These are phyloP conservation scores for Naganishia sp. DNA, from an alignment of 1,284 basidiomycete genomes.

Conservation along the genomic window DNA sequence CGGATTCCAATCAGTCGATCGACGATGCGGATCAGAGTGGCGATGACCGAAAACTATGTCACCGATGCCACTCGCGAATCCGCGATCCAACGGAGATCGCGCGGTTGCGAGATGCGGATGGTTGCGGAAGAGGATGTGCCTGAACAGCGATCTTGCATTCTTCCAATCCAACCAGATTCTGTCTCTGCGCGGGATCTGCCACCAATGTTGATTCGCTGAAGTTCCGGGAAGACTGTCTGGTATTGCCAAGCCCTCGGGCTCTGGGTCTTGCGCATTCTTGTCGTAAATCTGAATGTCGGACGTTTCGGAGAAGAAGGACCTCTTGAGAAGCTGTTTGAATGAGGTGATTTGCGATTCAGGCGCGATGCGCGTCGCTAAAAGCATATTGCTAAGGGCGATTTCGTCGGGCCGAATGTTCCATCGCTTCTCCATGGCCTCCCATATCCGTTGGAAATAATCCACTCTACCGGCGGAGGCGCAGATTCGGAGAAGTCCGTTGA, in stretches of 20 bases:
- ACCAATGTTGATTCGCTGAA: conserved; percentile 1
- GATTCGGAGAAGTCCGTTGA: conserved; percentile 17
- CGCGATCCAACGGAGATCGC: conserved; percentile 12
- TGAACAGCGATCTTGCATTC: conserved; percentile 15
- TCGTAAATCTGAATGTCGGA: conserved; percentile 18
- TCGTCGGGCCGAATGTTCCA: conserved; percentile 20
- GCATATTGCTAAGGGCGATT: conserved; percentile 1
- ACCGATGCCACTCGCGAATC: conserved; percentile 11
- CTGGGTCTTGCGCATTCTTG: conserved; percentile 11
- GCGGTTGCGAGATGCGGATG: conserved; percentile 4
- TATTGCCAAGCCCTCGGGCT: neutral
- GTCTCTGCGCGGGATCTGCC: conserved; percentile 7
- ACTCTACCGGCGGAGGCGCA: conserved; percentile 10
- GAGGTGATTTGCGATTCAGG: conserved; percentile 8
- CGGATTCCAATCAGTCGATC: neutral
- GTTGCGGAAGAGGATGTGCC: conserved; percentile 19
- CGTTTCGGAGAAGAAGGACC: conserved; percentile 26
- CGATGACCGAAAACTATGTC: neutral
- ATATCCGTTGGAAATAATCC: conserved; percentile 21
- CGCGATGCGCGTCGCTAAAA: conserved; percentile 1
- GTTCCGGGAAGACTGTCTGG: neutral
- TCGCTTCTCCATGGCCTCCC: conserved; percentile 20
- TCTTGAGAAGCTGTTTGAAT: conserved; percentile 17
- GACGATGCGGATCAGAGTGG: neutral
- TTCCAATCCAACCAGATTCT: conserved; percentile 23